Conservation (phyloP, 495 filamentous ascomycete species). For the Talaromyces thailandensis region DNA sequence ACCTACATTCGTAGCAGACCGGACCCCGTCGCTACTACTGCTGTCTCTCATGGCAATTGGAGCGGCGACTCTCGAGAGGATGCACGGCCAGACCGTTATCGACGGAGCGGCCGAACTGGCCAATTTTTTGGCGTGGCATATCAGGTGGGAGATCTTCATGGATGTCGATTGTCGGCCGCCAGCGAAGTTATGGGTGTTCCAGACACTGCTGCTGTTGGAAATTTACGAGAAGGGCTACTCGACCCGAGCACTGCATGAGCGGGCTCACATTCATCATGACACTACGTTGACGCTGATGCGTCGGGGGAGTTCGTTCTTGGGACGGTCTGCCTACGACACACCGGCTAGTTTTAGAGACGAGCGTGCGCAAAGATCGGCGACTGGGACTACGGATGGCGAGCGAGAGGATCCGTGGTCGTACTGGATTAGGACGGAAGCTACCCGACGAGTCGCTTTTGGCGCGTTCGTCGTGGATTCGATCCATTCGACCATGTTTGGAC, state of each 20-base stretch:
- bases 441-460: constrained; percentile 81
- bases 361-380: constrained; percentile 36
- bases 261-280: constrained; percentile 94
- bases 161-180: constrained; percentile 87
- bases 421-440: constrained; percentile 94
- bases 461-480: constrained; percentile 95
- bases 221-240: constrained; percentile 97
- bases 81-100: constrained; percentile 62
- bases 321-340: constrained; percentile 78
- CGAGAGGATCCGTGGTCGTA: constrained; percentile 91
- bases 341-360: constrained; percentile 72
- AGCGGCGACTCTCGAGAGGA: constrained; percentile 77
- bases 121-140: constrained; percentile 82
- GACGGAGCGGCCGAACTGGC: constrained; percentile 68
- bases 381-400: constrained; percentile 51
- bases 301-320: constrained; percentile 82
- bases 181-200: constrained; percentile 96
- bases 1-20: constrained; percentile 84
- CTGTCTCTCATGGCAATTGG: constrained; percentile 92
- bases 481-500: constrained; percentile 97
- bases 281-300: constrained; percentile 95
- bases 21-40: constrained; percentile 75
- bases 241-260: constrained; percentile 82
- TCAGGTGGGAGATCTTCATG: constrained; percentile 89
- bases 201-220: constrained; percentile 81